Evolutionary conservation across 169 alveolate species (phyloP).

Genomic region (Cryptosporidium andersoni): DNA sequence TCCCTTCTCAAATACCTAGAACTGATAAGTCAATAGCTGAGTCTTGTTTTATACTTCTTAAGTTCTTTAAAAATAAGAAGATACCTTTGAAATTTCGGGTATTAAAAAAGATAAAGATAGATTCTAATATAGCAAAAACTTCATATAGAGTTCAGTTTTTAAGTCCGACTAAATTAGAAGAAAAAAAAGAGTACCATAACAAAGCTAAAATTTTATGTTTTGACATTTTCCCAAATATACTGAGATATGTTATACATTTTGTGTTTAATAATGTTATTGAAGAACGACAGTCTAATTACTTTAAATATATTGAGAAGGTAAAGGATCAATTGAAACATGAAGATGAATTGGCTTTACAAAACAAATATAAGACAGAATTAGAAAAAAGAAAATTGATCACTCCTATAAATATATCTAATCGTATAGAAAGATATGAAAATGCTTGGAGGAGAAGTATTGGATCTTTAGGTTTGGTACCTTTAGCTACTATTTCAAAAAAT

Average conservation of each 20-base stretch:
- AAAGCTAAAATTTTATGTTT: conserved; percentile 35
- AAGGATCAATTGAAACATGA: conserved; percentile 28
- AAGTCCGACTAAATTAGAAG: conserved; percentile 6
- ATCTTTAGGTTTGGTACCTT: conserved; percentile 23
- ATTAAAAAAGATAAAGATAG: neutral
- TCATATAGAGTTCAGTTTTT: conserved; percentile 1
- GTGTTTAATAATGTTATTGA: conserved; percentile 13
- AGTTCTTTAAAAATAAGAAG: conserved; percentile 34
- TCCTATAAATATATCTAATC: conserved; percentile 34
- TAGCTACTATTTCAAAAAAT: conserved; percentile 14
- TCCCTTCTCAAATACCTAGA: conserved; percentile 43
- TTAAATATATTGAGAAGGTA: conserved; percentile 8
- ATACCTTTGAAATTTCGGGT: conserved; percentile 29
- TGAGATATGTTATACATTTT: conserved; percentile 5
- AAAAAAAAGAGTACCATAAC: neutral
- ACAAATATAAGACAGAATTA: conserved; percentile 13
- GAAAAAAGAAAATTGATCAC: conserved; percentile 24
- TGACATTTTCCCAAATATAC: conserved; percentile 19
- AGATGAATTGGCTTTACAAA: conserved; percentile 7
- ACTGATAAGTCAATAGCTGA: conserved; percentile 15
- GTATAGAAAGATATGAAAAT: conserved; percentile 37
- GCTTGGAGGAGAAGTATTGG: conserved; percentile 70
- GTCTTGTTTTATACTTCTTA: conserved; percentile 40
- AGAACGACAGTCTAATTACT: conserved; percentile 25
- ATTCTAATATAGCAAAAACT: neutral